Evolutionary conservation across 768 basidiomycete species (phyloP), one percentile per base, ranked within the genome.

Genomic region (Obba rivulosa): DNA sequence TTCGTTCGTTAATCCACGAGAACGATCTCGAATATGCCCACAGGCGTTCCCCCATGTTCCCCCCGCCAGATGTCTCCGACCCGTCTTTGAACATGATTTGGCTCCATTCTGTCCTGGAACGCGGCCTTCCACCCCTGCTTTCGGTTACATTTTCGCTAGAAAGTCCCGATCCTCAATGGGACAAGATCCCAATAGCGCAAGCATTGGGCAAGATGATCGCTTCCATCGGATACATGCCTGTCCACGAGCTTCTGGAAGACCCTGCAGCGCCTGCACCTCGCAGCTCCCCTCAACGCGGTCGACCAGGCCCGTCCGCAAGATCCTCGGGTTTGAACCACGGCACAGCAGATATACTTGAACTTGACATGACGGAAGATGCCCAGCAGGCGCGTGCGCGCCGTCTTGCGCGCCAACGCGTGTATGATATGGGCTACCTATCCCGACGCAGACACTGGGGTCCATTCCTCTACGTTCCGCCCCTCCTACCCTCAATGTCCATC

Each of bases 131-230:
- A 49, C 56, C 62, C 21, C 55, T 59, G 36, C 49, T 66, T 34
- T 41, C 60, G 14, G 48, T 52, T 22, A 62, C 47, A 8, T 45
- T 48, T 0, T 51, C 45, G 8, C 52, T 63, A 3, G 47, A 36
- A 46, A 47, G 16, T 35, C 41, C 14, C 9, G 50, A 42, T n/a
- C 20, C 17, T 3, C 10, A 11, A 2, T 46, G 46, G 53, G 49
- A 16, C 14, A 31, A 48, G 16, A 24, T 37, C 2, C 52, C 59
- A 3, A 62, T 66, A 17, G 66, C 63, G 3, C 63, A 67, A 10
- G 53, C 66, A 2, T 70, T 77, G 45, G 62, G 69, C 45, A 66
- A 67, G 48, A 64, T 79, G 24, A 51, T 74, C 3, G 69, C 70
- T 25, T 58, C 66, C 37, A 69, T 69, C 2, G 77, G 77, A 4